These are phyloP conservation scores for Cercospora beticola DNA, from an alignment of 2,329 filamentous ascomycete genomes.

Conservation along the genomic window DNA sequence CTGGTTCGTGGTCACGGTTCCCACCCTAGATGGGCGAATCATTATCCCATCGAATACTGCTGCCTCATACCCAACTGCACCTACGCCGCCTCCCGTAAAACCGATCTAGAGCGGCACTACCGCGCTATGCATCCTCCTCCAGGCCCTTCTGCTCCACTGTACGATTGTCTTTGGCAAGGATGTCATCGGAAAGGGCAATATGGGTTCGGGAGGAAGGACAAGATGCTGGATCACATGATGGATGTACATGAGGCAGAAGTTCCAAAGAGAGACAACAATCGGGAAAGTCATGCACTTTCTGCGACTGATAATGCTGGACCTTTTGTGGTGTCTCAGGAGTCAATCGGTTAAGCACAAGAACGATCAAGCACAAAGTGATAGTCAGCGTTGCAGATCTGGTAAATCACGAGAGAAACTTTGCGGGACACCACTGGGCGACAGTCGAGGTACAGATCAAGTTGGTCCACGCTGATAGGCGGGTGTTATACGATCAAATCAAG, in stretches of 20 bases:
- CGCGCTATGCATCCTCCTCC: constrained; percentile 46
- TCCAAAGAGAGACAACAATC: background rate
- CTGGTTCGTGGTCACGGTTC: too few relatives aligned
- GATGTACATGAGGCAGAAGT: background rate
- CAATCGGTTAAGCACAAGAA: background rate
- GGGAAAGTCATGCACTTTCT: background rate
- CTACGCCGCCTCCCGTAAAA: constrained; percentile 45
- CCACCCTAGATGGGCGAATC: too few relatives aligned
- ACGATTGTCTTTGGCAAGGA: constrained; percentile 46
- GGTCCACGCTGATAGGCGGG: background rate
- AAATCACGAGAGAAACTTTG: background rate
- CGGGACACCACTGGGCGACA: background rate
- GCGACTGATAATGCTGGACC: background rate
- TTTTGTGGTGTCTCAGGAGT: background rate
- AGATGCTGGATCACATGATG: constrained; percentile 57
- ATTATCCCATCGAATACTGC: background rate
- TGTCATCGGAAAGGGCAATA: constrained; percentile 47
- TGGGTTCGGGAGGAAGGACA: constrained; percentile 58
- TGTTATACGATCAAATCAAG: background rate
- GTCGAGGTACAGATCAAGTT: background rate
- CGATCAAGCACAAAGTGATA: background rate
- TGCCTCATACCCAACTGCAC: constrained; percentile 20
- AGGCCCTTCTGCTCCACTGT: constrained; percentile 33
- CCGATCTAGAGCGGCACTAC: constrained; percentile 52
- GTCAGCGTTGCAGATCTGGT: too few relatives aligned